Evolutionary conservation across 768 basidiomycete genomes (phyloP).

Genomic region (Daedaleopsis nitida): DNA sequence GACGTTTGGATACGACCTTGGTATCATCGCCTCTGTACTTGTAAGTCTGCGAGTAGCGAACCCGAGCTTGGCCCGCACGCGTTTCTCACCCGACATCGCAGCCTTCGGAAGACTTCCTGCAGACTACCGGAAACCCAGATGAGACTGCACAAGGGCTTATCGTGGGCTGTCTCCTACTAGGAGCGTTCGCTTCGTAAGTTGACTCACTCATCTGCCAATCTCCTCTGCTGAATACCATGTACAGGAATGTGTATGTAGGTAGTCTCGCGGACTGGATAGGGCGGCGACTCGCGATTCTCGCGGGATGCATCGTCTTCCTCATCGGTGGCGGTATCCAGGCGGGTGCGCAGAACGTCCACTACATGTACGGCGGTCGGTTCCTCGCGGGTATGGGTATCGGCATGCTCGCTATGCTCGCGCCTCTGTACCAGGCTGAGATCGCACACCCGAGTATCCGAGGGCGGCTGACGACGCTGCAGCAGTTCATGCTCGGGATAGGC

Average conservation of each 20-base stretch:
- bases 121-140: constrained; percentile 21
- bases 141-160: constrained; percentile 25
- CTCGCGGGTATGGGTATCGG: constrained; percentile 48
- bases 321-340: constrained; percentile 50
- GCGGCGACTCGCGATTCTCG: constrained; percentile 23
- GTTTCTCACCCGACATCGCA: neutral
- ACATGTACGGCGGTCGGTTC: constrained; percentile 54
- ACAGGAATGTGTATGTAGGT: constrained; percentile 23
- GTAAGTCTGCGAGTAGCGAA: constrained; percentile 2
- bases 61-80: neutral
- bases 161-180: constrained; percentile 27
- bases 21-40: constrained; percentile 51
- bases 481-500: constrained; percentile 50
- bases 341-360: constrained; percentile 45
- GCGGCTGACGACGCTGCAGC: constrained; percentile 53
- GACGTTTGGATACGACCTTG: constrained; percentile 53
- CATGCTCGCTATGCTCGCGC: constrained; percentile 51
- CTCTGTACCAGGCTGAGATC: constrained; percentile 62
- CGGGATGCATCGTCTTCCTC: constrained; percentile 27
- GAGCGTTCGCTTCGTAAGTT: constrained; percentile 24
- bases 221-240: neutral
- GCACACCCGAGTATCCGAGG: constrained; percentile 60
- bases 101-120: constrained; percentile 25
- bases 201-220: neutral
- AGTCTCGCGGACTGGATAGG: constrained; percentile 24